phyloP scores from a whole-genome alignment of 2,329 filamentous ascomycete species.

The Stagonosporopsis tanaceti region DNA sequence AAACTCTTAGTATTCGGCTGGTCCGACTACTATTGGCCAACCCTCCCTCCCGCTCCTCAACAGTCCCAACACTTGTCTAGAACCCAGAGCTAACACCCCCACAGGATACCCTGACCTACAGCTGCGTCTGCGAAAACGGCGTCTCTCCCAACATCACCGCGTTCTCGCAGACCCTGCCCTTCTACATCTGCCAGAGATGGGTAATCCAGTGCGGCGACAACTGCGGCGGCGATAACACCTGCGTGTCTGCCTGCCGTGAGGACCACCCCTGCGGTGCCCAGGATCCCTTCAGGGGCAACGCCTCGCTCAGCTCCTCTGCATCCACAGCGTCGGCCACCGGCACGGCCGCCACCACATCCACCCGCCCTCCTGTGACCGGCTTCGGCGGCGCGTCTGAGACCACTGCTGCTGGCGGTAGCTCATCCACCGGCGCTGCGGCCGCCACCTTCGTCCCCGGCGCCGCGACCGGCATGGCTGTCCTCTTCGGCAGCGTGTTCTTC shows the following conservation, averaged over 20 bases:
- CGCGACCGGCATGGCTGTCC: slow-evolving; percentile 63
- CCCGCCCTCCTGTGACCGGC: slow-evolving; percentile 41
- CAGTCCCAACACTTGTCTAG: slow-evolving; percentile 8
- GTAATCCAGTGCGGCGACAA: slow-evolving; percentile 70
- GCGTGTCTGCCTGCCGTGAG: slow-evolving; percentile 52
- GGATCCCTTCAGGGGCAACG: slow-evolving; percentile 68
- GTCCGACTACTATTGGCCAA: slow-evolving; percentile 3
- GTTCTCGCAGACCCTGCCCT: slow-evolving; percentile 81
- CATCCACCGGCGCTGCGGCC: slow-evolving; percentile 41
- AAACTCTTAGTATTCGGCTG: neutral
- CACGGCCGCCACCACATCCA: slow-evolving; percentile 38
- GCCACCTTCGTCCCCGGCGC: slow-evolving; percentile 62
- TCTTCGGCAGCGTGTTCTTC: slow-evolving; percentile 64
- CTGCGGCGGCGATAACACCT: slow-evolving; percentile 67
- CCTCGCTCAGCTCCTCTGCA: slow-evolving; percentile 56
- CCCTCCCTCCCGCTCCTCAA: slow-evolving; percentile 7
- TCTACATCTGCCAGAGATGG: slow-evolving; percentile 77
- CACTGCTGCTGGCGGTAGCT: slow-evolving; percentile 10
- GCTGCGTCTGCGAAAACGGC: slow-evolving; percentile 74
- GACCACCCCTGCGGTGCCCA: slow-evolving; percentile 77
- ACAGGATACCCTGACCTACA: slow-evolving; percentile 66
- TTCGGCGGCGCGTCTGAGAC: slow-evolving; percentile 36
- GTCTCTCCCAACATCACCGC: slow-evolving; percentile 75
- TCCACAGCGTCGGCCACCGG: slow-evolving; percentile 49
- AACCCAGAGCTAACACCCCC: slow-evolving; percentile 7